Evolutionary conservation across 1,284 basidiomycete genomes (phyloP), one percentile per base, ranked within the genome.

Genomic region (Marasmius sp.): DNA sequence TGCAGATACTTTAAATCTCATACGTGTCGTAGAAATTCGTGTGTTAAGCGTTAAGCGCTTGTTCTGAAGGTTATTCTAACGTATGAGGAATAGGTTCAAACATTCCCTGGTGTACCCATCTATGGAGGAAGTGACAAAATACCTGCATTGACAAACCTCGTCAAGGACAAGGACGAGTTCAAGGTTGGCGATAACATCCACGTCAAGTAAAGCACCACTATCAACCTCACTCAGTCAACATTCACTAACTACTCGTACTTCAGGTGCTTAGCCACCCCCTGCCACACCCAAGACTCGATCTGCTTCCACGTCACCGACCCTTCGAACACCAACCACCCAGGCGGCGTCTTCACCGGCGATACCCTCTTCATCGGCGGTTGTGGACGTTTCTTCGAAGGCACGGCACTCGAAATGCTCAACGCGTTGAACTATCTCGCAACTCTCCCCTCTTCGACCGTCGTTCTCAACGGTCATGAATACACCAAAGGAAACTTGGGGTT

Each of bases 321-420:
- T 66, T 72, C 68, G 3, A 74, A 82, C 61, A 64, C 74, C 39
- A 67, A 79, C 41, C 86, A 86, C 66, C 85, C 87, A 0, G 86
- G 88, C 48, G 92, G 82, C 14, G 94, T 98, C 22, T 97, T 99
- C 75, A 98, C 97, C 0, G 95, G 95, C 14, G 97, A 99, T 73
- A 98, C 97, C 0, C 87, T 99, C 56, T 98, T 99, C 80, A 85
- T 94, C 65, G 94, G 85, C 4, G 96, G 96, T 7, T 97, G 93
- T 72, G 97, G 97, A n/a, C 87, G 95, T 7, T 98, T 98, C 84
- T 98, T 98, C 71, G 96, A 98, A 75, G 96, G 96, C 47, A 89
- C 85, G 3, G 89, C 90, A 0, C 76, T 82, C 10, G 89, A 98
- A 76, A 99, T 99, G 97, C 81, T 91, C 70, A 74, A 81, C 6